Evolutionary conservation across 2,329 filamentous ascomycete species (phyloP), one percentile per base, ranked within the genome.

Genomic region (Cercospora sesami): DNA sequence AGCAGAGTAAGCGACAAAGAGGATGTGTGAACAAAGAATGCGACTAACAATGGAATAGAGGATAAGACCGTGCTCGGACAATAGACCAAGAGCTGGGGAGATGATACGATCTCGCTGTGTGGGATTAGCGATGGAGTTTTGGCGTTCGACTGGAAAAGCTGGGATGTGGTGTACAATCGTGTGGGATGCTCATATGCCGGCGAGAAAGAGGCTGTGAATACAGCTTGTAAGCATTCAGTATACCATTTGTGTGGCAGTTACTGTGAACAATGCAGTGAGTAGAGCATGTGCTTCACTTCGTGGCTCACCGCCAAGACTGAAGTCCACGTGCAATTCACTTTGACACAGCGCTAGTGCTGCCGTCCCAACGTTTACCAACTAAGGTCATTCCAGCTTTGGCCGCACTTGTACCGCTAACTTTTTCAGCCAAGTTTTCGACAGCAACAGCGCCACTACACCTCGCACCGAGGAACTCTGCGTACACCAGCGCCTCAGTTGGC

Each of bases 1-100:
- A 96, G 86, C 90, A 75, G 66, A 76, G 74, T 77, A 72, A 30
- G 72, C 65, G n/a, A 18, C n/a, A 5, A 28, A 12, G 6, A n/a
- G 26, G 39, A n/a, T 26, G 12, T 1, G 2, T 10, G 23, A 5
- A 21, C 8, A 10, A 45, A 31, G 30, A 12, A 10, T 5, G 26
- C 9, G 28, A 53, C 64, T 66, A 33, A 75, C 55, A 31, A 9
- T 12, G 9, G 23, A 48, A 58, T 71, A 83, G 81, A 82, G 75
- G 79, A 81, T 72, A 75, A 81, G 67, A 80, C 78, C 69, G 81
- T 82, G 62, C 73, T 83, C 63, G 82, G 81, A 63, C 80, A 81
- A 70, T 82, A 78, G 62, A 62, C 55, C 4, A 4, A n/a, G 8
- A 33, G 8, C 10, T 16, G 55, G 4, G 14, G 26, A 28, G 7